Evolutionary conservation across 495 filamentous ascomycete genomes (phyloP).

Genomic region (Durotheca rogersii): DNA sequence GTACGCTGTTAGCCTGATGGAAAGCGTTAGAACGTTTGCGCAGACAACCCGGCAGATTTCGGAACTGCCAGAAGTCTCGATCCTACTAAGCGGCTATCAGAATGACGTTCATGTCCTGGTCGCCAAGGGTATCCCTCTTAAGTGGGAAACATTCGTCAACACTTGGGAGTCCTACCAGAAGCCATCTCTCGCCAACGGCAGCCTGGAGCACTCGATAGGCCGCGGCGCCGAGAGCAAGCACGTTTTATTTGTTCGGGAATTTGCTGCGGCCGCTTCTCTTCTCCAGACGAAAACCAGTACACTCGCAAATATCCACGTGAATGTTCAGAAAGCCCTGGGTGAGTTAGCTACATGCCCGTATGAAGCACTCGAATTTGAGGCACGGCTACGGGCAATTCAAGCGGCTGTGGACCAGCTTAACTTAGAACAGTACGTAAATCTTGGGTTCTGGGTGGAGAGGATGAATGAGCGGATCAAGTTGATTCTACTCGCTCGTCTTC

Average conservation of each 20-base stretch:
- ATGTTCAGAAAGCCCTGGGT: slow-evolving; percentile 73
- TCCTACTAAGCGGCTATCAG: slow-evolving; percentile 84
- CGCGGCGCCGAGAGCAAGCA: slow-evolving; percentile 82
- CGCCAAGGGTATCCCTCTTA: slow-evolving; percentile 78
- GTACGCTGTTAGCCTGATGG: slow-evolving; percentile 96
- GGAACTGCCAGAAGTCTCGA: slow-evolving; percentile 80
- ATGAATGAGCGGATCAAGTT: slow-evolving; percentile 81
- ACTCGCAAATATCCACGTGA: slow-evolving; percentile 75
- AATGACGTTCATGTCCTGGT: slow-evolving; percentile 82
- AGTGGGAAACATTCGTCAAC: slow-evolving; percentile 97
- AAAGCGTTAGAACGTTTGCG: slow-evolving; percentile 84
- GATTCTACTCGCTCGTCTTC: slow-evolving; percentile 72
- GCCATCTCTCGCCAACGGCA: slow-evolving; percentile 58
- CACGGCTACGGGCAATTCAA: slow-evolving; percentile 81
- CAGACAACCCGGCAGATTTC: slow-evolving; percentile 82
- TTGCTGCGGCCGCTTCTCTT: slow-evolving; percentile 77
- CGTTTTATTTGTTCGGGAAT: slow-evolving; percentile 92
- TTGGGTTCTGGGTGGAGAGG: slow-evolving; percentile 80
- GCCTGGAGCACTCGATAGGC: slow-evolving; percentile 57
- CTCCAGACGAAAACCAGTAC: slow-evolving; percentile 83
- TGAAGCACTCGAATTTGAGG: slow-evolving; percentile 69
- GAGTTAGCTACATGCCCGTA: slow-evolving; percentile 89
- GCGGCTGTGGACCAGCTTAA: slow-evolving; percentile 91
- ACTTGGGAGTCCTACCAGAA: slow-evolving; percentile 91
- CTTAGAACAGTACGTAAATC: slow-evolving; percentile 89